Percentiles rank a stretch among this genome's conserved stretches.
Conservation (phyloP, 768 basidiomycete species). For the Leccinellum rugosiceps region DNA sequence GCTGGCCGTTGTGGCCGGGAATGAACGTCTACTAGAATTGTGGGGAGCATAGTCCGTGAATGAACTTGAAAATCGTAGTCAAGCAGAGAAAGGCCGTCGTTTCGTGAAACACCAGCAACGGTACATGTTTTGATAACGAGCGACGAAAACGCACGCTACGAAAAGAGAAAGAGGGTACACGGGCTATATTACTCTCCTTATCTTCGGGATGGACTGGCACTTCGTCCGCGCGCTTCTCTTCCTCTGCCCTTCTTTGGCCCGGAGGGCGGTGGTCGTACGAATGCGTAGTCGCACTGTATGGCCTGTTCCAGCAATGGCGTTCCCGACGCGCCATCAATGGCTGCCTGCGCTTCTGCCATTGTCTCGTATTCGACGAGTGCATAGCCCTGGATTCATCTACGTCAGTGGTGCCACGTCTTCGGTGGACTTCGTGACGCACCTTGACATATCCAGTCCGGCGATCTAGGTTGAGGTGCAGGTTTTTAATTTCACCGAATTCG, state of each 20-base stretch:
- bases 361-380: slow-evolving; percentile 97
- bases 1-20: slow-evolving; percentile 5
- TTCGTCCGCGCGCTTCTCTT: slow-evolving; percentile 62
- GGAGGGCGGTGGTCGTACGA: slow-evolving; percentile 79
- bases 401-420: not conserved
- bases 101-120: not conserved
- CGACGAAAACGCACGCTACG: not conserved
- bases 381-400: slow-evolving; percentile 66
- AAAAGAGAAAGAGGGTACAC: not conserved
- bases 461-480: slow-evolving; percentile 94
- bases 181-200: slow-evolving; percentile 22
- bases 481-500: slow-evolving; percentile 97
- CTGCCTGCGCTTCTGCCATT: slow-evolving; percentile 88
- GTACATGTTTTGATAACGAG: slow-evolving; percentile 1
- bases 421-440: slow-evolving; percentile 43
- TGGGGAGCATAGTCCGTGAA: not conserved
- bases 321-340: slow-evolving; percentile 87
- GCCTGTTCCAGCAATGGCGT: slow-evolving; percentile 81
- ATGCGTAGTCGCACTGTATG: slow-evolving; percentile 89
- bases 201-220: slow-evolving; percentile 75
- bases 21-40: slow-evolving; percentile 7
- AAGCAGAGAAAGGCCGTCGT: not conserved
- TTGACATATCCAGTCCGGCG: slow-evolving; percentile 98
- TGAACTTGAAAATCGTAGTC: slow-evolving; percentile 1
- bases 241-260: slow-evolving; percentile 76